phyloP scores from a whole-genome alignment of 1,284 basidiomycete species.

The Coniferiporia weirii region DNA sequence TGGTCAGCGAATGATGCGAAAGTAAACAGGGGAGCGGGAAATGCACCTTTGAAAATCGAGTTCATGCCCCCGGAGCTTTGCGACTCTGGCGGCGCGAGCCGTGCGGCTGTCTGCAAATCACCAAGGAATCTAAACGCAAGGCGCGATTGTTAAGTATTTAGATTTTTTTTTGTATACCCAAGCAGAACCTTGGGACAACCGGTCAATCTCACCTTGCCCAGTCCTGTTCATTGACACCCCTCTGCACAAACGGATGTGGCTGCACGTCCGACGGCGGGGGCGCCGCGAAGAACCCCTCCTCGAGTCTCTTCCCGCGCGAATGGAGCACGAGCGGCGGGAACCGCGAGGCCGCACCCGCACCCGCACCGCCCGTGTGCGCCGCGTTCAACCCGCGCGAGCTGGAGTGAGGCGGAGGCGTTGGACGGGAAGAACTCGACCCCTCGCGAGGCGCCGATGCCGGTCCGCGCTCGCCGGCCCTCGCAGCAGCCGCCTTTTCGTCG shows the following conservation, averaged over 20 bases:
- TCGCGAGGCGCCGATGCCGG: too few relatives aligned
- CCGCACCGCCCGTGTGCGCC: background rate
- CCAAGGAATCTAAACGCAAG: conserved; percentile 3
- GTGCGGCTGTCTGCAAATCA: conserved; percentile 7
- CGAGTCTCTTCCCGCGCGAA: conserved; percentile 9
- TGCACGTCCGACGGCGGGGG: conserved; percentile 13
- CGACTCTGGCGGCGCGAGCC: background rate
- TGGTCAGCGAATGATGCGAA: background rate
- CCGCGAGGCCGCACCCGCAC: background rate
- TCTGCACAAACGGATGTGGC: conserved; percentile 13
- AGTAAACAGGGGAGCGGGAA: background rate
- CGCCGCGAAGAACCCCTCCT: conserved; percentile 12
- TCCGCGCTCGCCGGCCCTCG: too few relatives aligned
- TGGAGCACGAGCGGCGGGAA: conserved; percentile 15
- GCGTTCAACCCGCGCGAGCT: background rate
- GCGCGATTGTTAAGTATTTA: background rate
- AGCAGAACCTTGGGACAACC: too few relatives aligned
- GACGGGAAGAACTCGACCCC: too few relatives aligned
- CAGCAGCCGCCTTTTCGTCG: too few relatives aligned
- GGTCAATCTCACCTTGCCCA: conserved; percentile 10
- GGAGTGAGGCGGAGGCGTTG: too few relatives aligned
- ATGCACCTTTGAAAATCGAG: conserved; percentile 4
- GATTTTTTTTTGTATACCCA: too few relatives aligned
- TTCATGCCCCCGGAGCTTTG: background rate
- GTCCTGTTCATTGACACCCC: conserved; percentile 6